Evolutionary conservation across 805 yeast species (phyloP).

Genomic region (Kuraishia floccosa): DNA sequence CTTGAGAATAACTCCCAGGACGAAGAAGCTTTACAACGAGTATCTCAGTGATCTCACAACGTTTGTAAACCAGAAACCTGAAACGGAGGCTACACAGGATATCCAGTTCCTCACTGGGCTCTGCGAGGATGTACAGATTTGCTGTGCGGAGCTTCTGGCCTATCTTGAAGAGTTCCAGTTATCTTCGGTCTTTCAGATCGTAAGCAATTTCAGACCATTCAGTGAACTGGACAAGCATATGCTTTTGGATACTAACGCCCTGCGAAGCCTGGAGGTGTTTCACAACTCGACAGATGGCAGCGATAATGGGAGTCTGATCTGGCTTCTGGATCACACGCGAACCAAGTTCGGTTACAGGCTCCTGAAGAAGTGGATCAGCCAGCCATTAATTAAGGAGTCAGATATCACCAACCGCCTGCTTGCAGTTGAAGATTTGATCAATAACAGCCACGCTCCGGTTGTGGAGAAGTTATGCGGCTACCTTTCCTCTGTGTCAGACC

Average conservation of each 20-base stretch:
- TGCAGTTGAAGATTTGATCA: slow-evolving; percentile 42
- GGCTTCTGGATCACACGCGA: slow-evolving; percentile 73
- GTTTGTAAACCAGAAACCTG: too few relatives aligned
- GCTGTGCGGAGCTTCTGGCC: slow-evolving; percentile 31
- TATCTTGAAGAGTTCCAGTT: slow-evolving; percentile 59
- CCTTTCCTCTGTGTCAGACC: slow-evolving; percentile 34
- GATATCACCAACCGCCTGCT: slow-evolving; percentile 49
- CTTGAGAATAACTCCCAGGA: not conserved
- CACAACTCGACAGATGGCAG: slow-evolving; percentile 45
- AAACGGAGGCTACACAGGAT: not conserved
- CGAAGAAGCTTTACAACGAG: not conserved
- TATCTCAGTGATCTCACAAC: not conserved
- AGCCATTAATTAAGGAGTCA: slow-evolving; percentile 50
- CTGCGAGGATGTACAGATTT: slow-evolving; percentile 3
- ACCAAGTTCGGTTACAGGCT: slow-evolving; percentile 68
- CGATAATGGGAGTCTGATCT: slow-evolving; percentile 58
- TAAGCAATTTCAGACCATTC: slow-evolving; percentile 42
- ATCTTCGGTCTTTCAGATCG: slow-evolving; percentile 39
- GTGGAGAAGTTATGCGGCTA: slow-evolving; percentile 16
- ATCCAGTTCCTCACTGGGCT: not conserved
- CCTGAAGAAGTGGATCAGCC: slow-evolving; percentile 60
- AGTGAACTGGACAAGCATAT: slow-evolving; percentile 33
- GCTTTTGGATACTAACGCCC: slow-evolving; percentile 51
- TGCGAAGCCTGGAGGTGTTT: slow-evolving; percentile 68
- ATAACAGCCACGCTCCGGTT: slow-evolving; percentile 23